Conservation (phyloP, 2,329 filamentous ascomycete species). For the Pseudogymnoascus sp. region DNA sequence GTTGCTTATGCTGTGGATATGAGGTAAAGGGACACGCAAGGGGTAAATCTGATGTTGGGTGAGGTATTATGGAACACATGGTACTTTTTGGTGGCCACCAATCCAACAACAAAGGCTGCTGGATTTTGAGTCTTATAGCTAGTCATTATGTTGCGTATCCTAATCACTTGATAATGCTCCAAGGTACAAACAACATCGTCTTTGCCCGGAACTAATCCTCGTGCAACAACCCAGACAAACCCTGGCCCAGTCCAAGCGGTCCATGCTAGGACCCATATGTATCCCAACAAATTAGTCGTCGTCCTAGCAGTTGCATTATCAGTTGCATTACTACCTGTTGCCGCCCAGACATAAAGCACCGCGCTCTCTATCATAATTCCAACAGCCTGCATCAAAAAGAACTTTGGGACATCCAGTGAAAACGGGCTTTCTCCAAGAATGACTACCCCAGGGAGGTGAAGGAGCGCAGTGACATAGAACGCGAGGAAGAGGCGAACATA, state of each 20-base stretch:
- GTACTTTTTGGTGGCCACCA: too few relatives aligned
- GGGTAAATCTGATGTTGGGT: background rate
- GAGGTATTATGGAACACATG: background rate
- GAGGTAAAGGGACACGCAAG: background rate
- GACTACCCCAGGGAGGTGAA: background rate
- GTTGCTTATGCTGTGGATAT: background rate
- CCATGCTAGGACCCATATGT: background rate
- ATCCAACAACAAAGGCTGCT: too few relatives aligned
- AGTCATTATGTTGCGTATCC: background rate
- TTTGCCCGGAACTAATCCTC: background rate
- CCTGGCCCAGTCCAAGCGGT: background rate
- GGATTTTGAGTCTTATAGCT: too few relatives aligned
- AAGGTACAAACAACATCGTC: conserved; percentile 5
- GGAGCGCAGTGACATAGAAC: background rate
- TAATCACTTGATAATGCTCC: background rate
- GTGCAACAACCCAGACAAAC: background rate
- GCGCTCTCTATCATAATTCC: background rate
- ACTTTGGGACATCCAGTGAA: background rate
- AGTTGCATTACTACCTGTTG: background rate
- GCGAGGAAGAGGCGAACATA: background rate
- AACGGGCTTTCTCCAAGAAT: background rate
- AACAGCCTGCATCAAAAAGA: conserved; percentile 1
- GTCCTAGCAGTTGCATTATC: background rate
- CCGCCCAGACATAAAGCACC: background rate
- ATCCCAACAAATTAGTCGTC: background rate